phyloP scores from a whole-genome alignment of 73 alveolate species.

The Paramecium sonneborni region DNA sequence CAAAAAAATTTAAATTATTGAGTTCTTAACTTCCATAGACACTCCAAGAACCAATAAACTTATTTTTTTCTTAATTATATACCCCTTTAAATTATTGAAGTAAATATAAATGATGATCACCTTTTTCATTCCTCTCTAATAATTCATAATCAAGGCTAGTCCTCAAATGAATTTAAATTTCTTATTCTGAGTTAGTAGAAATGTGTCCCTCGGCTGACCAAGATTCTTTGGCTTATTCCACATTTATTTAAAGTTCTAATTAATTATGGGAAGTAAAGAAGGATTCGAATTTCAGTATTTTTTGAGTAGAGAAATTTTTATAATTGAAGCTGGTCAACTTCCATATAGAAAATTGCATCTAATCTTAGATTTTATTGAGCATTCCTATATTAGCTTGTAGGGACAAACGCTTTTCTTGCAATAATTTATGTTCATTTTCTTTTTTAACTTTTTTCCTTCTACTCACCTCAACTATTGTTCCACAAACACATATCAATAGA shows the following conservation, averaged over 20 bases:
- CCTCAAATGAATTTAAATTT: not conserved
- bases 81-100: not conserved
- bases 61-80: not conserved
- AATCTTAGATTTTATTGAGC: not conserved
- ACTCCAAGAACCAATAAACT: not conserved
- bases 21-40: not conserved
- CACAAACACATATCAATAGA: not conserved
- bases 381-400: not conserved
- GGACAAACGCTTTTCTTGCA: not conserved
- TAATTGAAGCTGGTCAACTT: not conserved
- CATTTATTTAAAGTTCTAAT: not conserved
- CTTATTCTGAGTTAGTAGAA: not conserved
- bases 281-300: not conserved
- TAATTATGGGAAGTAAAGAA: not conserved
- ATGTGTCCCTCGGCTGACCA: constrained; percentile 21
- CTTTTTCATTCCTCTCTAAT: not conserved
- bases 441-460: not conserved
- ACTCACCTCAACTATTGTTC: not conserved
- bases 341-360: not conserved
- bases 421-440: not conserved
- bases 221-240: not conserved
- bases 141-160: not conserved
- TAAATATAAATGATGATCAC: not conserved
- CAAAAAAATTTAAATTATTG: not conserved
- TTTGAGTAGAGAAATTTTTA: not conserved